Evolutionary conservation across 768 basidiomycete species (phyloP), one percentile per base, ranked within the genome.

Genomic region (Naganishia vaughanmartiniae): DNA sequence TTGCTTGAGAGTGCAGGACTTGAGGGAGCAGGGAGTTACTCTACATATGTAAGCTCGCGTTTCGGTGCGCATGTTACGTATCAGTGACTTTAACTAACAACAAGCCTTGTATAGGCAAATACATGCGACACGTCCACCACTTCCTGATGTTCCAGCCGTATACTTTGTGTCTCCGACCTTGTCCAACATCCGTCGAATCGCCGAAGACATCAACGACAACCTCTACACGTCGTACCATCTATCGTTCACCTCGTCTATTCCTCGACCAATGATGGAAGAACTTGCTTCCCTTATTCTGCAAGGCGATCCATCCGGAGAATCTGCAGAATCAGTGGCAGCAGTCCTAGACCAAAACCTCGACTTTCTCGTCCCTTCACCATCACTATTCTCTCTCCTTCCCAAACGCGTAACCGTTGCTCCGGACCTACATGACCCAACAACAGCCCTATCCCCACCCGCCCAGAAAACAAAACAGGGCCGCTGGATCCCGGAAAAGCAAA

Each of bases 301-400:
- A 60, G 90, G 77, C 26, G 77, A 77, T 69, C 75, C 77, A 0
- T 73, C 73, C 10, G 77, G 76, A 9, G 33, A 72, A 7, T 74
- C 74, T 14, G 72, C 70, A n/a, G 74, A 75, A 48, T 60, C 74
- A 30, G 76, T 74, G 72, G 70, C 73, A 0, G 81, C 96, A 88
- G 89, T 99, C 30, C 86, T 93, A 54, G 96, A 99, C 79, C 96
- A 99, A 82, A 95, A 97, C 79, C 86, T 99, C 21, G 94, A 96
- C 58, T 99, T 97, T 82, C 89, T 99, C 56, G 86, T 91, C 0
- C 96, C 96, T 33, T 93, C 93, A 2, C 87, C 91, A 4, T 91
- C 91, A 4, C 84, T 98, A 30, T 99, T 98, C 83, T 96, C 94
- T 36, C 85, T 98, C 21, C 81, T 96, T 11, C 87, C 91, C 1